phyloP scores from a whole-genome alignment of 23 red algal species.

The Gracilaria domingensis region DNA sequence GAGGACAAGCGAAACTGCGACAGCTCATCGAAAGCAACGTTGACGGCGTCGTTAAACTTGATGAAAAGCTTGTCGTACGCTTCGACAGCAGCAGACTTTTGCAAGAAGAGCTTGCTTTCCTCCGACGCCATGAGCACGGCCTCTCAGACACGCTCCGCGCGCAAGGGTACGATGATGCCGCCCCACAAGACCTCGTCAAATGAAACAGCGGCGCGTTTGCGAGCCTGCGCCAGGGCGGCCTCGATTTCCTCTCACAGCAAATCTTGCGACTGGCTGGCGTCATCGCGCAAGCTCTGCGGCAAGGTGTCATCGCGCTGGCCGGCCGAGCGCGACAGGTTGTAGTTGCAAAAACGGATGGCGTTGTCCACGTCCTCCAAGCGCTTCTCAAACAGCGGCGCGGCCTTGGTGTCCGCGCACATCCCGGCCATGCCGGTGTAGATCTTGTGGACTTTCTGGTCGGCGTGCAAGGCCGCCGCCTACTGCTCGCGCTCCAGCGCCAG shows the following conservation, averaged over 20 bases:
- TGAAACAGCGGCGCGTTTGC: conserved; percentile 20
- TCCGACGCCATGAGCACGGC: conserved; percentile 62
- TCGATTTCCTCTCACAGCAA: conserved; percentile 64
- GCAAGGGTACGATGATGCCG: conserved; percentile 57
- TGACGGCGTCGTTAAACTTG: conserved; percentile 51
- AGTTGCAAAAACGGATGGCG: too few relatives aligned
- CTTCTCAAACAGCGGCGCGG: conserved; percentile 55
- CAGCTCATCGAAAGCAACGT: conserved; percentile 44
- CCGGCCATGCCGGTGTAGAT: conserved; percentile 70
- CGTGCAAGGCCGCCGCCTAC: conserved; percentile 56
- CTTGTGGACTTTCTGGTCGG: conserved; percentile 36
- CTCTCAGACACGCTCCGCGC: conserved; percentile 56
- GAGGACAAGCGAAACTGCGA: conserved; percentile 31
- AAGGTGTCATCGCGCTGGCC: too few relatives aligned
- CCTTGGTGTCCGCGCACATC: conserved; percentile 19
- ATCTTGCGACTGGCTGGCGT: too few relatives aligned
- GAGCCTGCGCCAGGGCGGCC: conserved; percentile 30
- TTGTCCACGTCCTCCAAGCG: too few relatives aligned
- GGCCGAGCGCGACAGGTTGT: too few relatives aligned
- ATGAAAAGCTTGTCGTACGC: conserved; percentile 66
- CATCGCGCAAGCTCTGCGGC: too few relatives aligned
- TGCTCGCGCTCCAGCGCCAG: conserved; percentile 59
- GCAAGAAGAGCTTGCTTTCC: conserved; percentile 34
- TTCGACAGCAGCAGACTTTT: conserved; percentile 24
- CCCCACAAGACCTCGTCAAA: conserved; percentile 72